A percentile compares a stretch with the other conserved stretches of the same genome.
These are phyloP conservation scores for Blepharisma japonicum DNA, from an alignment of 73 alveolate species.

Conservation along the genomic window DNA sequence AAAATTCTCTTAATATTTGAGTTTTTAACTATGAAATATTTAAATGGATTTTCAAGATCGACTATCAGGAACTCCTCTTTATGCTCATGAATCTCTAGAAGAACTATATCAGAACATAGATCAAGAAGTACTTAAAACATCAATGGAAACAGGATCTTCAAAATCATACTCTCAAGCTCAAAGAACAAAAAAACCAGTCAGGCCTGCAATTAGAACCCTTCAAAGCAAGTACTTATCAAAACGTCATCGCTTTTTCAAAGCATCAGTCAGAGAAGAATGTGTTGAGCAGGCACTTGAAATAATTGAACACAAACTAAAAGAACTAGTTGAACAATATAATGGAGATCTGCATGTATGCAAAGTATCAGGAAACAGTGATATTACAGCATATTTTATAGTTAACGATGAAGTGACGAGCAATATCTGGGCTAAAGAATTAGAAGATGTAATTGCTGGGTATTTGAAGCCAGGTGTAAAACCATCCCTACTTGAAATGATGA, in stretches of 20 bases:
- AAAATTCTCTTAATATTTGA: no score
- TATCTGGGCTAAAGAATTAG: constrained; percentile 16
- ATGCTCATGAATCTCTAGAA: constrained; percentile 18
- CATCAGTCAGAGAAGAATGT: constrained; percentile 7
- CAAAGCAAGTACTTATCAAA: constrained; percentile 24
- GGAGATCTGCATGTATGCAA: constrained; percentile 30
- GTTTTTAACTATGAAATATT: no score
- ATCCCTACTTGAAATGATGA: not conserved
- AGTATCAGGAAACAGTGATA: constrained; percentile 26
- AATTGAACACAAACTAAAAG: constrained; percentile 4
- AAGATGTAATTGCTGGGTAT: not conserved
- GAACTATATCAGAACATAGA: not conserved
- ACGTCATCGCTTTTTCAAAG: constrained; percentile 13
- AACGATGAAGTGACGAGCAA: not conserved
- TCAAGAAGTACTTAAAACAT: not conserved
- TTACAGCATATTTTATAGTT: constrained; percentile 27
- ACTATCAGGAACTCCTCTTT: constrained; percentile 2
- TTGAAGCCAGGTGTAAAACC: constrained; percentile 10
- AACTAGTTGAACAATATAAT: constrained; percentile 3
- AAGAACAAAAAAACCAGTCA: not conserved
- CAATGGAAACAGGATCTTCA: not conserved
- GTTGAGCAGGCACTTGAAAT: not conserved
- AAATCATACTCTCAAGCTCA: not conserved
- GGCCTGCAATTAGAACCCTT: not conserved
- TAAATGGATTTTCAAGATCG: constrained; percentile 22